Conservation (phyloP, 495 filamentous ascomycete genomes). For the Penicillium riverlandense region DNA sequence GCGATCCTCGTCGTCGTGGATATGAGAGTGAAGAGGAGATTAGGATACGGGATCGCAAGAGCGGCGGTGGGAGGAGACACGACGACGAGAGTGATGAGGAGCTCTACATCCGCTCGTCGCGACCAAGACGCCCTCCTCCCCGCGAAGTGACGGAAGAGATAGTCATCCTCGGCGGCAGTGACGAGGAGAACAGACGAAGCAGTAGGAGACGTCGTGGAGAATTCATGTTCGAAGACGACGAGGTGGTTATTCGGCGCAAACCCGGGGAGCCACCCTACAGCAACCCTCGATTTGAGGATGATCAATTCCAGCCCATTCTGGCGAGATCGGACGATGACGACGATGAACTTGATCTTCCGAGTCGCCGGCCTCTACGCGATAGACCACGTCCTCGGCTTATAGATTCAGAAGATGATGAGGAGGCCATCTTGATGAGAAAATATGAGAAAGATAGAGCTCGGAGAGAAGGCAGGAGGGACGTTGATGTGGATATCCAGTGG, state of each 20-base stretch:
- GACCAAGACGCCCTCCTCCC: background rate
- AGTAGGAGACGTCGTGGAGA: slow-evolving; percentile 7
- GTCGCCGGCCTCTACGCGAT: no score
- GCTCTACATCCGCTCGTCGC: background rate
- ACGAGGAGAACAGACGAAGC: slow-evolving; percentile 19
- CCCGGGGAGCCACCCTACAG: slow-evolving; percentile 8
- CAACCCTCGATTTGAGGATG: no score
- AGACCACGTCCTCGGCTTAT: slow-evolving; percentile 2
- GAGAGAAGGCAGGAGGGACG: slow-evolving; percentile 12
- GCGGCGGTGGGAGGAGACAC: background rate
- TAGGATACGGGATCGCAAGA: background rate
- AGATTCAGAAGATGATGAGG: background rate
- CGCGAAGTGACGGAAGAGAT: background rate
- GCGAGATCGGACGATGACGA: slow-evolving; percentile 9
- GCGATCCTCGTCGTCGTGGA: background rate
- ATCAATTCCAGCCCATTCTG: no score
- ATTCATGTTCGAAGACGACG: slow-evolving; percentile 14
- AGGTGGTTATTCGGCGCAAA: slow-evolving; percentile 15
- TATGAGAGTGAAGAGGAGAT: background rate
- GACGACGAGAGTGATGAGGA: background rate
- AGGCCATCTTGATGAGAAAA: slow-evolving; percentile 5
- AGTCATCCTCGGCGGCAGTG: slow-evolving; percentile 2
- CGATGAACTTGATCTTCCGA: slow-evolving; percentile 9
- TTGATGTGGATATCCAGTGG: slow-evolving; percentile 19
- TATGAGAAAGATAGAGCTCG: slow-evolving; percentile 13